phyloP scores from a whole-genome alignment of 345 rosid species.

The Anastatica hierochuntica region DNA sequence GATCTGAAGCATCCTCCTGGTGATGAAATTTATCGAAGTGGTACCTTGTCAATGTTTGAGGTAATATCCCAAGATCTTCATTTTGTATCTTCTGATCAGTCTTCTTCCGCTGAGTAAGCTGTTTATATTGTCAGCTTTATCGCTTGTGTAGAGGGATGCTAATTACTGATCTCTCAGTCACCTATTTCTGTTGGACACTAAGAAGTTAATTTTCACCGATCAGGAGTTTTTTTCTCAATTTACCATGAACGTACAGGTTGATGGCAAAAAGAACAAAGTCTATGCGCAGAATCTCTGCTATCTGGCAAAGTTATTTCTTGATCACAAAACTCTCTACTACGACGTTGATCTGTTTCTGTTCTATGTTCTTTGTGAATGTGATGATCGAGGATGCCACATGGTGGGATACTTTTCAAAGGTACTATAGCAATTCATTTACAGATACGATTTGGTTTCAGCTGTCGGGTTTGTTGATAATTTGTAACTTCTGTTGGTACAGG shows the following conservation, averaged over 20 bases:
- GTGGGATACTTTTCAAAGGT: conserved; percentile 99
- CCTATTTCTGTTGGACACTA: not conserved
- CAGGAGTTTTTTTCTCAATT: no score
- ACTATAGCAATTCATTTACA: not conserved
- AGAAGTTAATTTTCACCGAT: not conserved
- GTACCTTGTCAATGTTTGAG: conserved; percentile 99
- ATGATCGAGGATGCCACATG: conserved; percentile 99
- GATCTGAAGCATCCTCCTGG: conserved; percentile 99
- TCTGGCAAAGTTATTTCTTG: conserved; percentile 93
- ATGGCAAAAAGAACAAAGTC: conserved; percentile 97
- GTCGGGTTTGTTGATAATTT: not conserved
- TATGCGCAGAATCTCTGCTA: conserved; percentile 98
- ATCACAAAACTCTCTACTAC: conserved; percentile 97
- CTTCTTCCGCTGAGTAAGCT: no score
- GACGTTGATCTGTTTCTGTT: conserved; percentile 94
- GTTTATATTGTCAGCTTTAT: no score
- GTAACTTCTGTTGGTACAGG: conserved; percentile 41
- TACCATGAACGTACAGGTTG: conserved; percentile 25
- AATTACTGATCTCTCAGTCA: not conserved
- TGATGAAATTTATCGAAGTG: conserved; percentile 95
- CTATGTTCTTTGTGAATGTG: conserved; percentile 90
- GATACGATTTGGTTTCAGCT: not conserved
- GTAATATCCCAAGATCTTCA: conserved; percentile 24
- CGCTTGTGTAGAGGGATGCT: no score
- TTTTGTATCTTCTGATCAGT: not conserved